Percentiles rank a stretch among this genome's conserved stretches.
Conservation (phyloP, 768 basidiomycete species). For the Lactifluus subvellereus region DNA sequence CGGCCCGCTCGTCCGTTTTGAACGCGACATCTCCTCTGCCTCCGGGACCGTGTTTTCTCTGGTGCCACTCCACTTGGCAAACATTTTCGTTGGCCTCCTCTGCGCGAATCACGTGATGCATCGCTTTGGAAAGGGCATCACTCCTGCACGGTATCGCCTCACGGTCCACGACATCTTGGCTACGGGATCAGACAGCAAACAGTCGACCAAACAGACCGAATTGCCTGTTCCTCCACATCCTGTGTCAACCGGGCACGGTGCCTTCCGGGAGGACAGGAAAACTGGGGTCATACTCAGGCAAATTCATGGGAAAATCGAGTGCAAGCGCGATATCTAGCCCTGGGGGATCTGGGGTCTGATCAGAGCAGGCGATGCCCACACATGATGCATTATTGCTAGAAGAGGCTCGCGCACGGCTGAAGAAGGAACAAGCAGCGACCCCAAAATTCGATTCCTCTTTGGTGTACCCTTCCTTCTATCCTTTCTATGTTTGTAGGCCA, state of each 20-base stretch:
- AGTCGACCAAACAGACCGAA: background rate
- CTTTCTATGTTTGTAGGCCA: background rate
- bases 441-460: background rate
- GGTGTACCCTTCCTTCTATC: background rate
- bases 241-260: background rate
- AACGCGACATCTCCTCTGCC: slow-evolving; percentile 41
- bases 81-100: slow-evolving; percentile 54
- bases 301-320: background rate
- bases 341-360: slow-evolving; percentile 2
- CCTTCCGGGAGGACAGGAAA: slow-evolving; percentile 20
- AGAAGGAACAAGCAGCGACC: background rate
- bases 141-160: slow-evolving; percentile 54
- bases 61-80: slow-evolving; percentile 53
- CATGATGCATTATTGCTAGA: background rate
- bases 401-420: background rate
- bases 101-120: slow-evolving; percentile 63
- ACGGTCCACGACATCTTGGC: slow-evolving; percentile 39
- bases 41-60: slow-evolving; percentile 51
- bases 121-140: slow-evolving; percentile 60
- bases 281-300: background rate
- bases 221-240: background rate
- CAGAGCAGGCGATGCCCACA: background rate
- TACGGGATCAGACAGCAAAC: slow-evolving; percentile 6
- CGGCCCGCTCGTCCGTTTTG: slow-evolving; percentile 49
- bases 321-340: background rate